Conservation (phyloP, 2,329 filamentous ascomycete genomes). For the Venturia aucupariae region DNA sequence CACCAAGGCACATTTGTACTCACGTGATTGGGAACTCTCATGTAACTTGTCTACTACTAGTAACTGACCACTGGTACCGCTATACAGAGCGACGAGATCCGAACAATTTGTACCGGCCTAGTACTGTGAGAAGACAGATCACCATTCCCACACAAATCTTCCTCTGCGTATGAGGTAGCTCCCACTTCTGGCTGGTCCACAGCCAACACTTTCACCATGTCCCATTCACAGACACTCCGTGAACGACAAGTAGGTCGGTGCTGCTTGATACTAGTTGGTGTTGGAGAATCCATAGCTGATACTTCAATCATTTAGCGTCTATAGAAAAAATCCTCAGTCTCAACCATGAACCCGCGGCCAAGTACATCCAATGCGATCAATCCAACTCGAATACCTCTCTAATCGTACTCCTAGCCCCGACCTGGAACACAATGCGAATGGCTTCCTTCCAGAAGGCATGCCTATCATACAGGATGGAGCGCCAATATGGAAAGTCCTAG, state of each 20-base stretch:
- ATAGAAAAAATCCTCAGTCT: slow-evolving; percentile 94
- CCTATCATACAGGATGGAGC: slow-evolving; percentile 79
- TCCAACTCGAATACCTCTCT: background rate
- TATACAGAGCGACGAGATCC: background rate
- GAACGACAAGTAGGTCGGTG: slow-evolving; percentile 64
- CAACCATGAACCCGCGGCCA: slow-evolving; percentile 58
- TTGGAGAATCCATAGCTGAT: slow-evolving; percentile 10
- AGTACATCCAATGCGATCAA: slow-evolving; percentile 3
- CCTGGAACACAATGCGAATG: slow-evolving; percentile 54
- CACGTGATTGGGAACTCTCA: background rate
- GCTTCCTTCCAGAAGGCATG: slow-evolving; percentile 57
- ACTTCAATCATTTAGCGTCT: slow-evolving; percentile 50
- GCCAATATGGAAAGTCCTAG: slow-evolving; percentile 94
- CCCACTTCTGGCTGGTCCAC: slow-evolving; percentile 19
- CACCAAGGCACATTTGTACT: background rate
- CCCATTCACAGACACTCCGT: slow-evolving; percentile 50
- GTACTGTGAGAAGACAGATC: background rate
- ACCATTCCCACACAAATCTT: background rate
- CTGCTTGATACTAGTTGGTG: background rate
- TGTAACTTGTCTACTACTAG: background rate
- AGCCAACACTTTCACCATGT: slow-evolving; percentile 39
- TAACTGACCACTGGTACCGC: background rate
- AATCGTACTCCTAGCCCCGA: slow-evolving; percentile 33
- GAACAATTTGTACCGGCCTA: background rate
- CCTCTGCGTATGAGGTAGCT: slow-evolving; percentile 11